These are phyloP conservation scores for Trebouxia sp. DNA, from an alignment of 139 green algal species.

Conservation along the genomic window DNA sequence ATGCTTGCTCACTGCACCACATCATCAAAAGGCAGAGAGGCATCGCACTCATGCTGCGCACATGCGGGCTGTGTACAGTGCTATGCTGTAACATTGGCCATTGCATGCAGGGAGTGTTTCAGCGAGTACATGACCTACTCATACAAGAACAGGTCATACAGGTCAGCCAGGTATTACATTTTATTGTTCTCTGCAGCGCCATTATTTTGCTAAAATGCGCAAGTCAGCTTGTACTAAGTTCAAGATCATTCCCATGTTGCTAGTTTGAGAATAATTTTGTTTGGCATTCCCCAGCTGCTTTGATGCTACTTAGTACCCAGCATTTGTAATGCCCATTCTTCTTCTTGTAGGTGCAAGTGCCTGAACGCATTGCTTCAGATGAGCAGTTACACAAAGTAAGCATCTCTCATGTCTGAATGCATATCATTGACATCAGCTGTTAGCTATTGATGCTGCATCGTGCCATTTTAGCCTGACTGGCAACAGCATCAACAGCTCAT, in stretches of 20 bases:
- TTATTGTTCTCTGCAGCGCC: neutral
- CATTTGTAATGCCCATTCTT: too few species aligned
- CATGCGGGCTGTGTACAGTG: too few species aligned
- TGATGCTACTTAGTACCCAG: too few species aligned
- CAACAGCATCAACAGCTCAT: neutral
- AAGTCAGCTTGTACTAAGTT: neutral
- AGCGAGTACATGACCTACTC: slow-evolving; percentile 53
- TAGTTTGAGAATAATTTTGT: too few species aligned
- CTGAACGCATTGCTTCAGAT: neutral
- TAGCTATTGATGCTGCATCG: too few species aligned
- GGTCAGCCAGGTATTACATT: slow-evolving; percentile 35
- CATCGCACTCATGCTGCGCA: too few species aligned
- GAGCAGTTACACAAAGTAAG: slow-evolving; percentile 46
- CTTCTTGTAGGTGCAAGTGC: slow-evolving; percentile 32
- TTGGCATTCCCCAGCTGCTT: too few species aligned
- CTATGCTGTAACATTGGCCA: too few species aligned
- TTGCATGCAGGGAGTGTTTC: slow-evolving; percentile 53
- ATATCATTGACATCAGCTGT: neutral
- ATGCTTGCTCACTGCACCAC: neutral
- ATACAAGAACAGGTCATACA: slow-evolving; percentile 49
- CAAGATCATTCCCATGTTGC: too few species aligned
- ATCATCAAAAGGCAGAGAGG: too few species aligned
- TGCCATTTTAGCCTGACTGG: too few species aligned
- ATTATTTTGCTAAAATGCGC: neutral
- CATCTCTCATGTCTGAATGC: neutral